Evolutionary conservation across 2,329 filamentous ascomycete species (phyloP).

Genomic region (Dactylellina parvicollis): DNA sequence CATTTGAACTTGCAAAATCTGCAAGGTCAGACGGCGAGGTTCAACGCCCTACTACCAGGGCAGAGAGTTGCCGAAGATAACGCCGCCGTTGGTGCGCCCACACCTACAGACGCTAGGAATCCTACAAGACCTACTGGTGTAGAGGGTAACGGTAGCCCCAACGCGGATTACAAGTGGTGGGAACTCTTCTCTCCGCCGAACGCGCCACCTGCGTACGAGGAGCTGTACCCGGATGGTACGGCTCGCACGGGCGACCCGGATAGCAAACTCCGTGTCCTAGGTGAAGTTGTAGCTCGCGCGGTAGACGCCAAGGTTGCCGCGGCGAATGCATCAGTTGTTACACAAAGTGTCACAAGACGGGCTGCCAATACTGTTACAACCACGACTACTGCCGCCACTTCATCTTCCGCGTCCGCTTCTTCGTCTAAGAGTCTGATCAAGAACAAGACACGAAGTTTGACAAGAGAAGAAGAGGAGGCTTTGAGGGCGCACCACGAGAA

Average conservation of each 20-base stretch:
- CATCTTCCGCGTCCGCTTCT: conserved; percentile 50
- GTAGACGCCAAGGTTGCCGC: conserved; percentile 69
- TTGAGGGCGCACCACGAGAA: conserved; percentile 71
- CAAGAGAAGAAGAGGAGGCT: conserved; percentile 73
- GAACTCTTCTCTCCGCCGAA: conserved; percentile 70
- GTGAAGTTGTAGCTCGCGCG: conserved; percentile 70
- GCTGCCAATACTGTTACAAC: conserved; percentile 14
- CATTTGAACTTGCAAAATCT: conserved; percentile 44
- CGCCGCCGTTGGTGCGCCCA: conserved; percentile 62
- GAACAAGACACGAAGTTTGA: conserved; percentile 61
- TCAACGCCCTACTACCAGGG: conserved; percentile 40
- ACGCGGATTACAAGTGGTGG: conserved; percentile 72
- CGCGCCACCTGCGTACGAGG: conserved; percentile 79
- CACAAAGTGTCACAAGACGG: conserved; percentile 60
- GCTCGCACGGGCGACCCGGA: conserved; percentile 34
- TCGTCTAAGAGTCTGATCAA: conserved; percentile 26
- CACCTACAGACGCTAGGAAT: conserved; percentile 13
- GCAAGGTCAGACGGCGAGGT: conserved; percentile 46
- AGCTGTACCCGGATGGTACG: conserved; percentile 72
- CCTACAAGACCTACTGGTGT: conserved; percentile 52
- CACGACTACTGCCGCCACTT: conserved; percentile 19
- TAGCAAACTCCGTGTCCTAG: conserved; percentile 60
- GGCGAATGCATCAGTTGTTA: conserved; percentile 68
- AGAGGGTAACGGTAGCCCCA: conserved; percentile 57
- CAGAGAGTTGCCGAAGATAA: conserved; percentile 11